Evolutionary conservation across 2,329 filamentous ascomycete species (phyloP), one percentile per base, ranked within the genome.

Genomic region (Didymella sp.): DNA sequence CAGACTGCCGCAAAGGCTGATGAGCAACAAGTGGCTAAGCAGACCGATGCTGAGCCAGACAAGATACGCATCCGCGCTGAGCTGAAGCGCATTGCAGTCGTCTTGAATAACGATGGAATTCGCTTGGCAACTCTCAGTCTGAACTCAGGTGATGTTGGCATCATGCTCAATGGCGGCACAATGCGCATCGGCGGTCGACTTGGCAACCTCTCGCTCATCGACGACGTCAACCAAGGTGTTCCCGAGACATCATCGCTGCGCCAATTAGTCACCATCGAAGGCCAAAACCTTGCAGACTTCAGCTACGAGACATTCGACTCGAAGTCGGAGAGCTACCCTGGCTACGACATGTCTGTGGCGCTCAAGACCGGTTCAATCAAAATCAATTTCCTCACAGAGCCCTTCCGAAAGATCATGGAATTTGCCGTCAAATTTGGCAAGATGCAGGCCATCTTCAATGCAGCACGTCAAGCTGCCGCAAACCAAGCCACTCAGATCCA

Each of bases 401-500:
- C 95, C 0, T 97, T 98, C 81, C 87, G 95, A 49, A 98, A 98
- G 78, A 98, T 99, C 62, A 91, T 99, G 76, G 91, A 96, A 65
- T 99, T 99, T 76, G 82, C 96, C 40, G 92, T 99, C 74, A 99
- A 99, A 70, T 99, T 99, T 74, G 95, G 96, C 59, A 96, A 96
- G 78, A 99, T 99, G 95, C 95, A 99, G 77, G 94, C 95, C 21
- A 90, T 99, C 50, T 99, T 96, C 81, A 99, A 99, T 72, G 94
- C 95, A 38, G 95, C 96, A 12, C 87, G 96, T 30, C 92, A 96
- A 76, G 96, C 94, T 35, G 95, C 96, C 2, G 91, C 95, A 35
- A 94, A 91, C 60, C 93, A 97, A 75, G 96, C 95, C 9, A 96
- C 86, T 56, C 93, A 97, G 71, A 86, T 99, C 6, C 95, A 98